Conservation (phyloP, 2,329 filamentous ascomycete genomes). For the Ascosphaera acerosa region DNA sequence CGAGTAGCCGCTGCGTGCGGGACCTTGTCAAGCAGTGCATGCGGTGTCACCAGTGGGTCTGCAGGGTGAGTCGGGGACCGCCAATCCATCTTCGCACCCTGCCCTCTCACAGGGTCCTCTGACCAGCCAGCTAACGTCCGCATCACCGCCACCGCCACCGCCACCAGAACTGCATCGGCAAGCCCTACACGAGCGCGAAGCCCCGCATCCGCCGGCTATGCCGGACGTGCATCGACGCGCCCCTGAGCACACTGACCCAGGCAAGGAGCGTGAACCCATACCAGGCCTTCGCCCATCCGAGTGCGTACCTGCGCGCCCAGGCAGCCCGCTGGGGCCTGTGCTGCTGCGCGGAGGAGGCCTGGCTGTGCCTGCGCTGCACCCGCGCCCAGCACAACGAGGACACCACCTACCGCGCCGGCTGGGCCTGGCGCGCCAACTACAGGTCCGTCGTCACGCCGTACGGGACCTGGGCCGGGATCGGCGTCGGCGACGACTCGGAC, state of each 20-base stretch:
- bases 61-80: slow-evolving; percentile 33
- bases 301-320: slow-evolving; percentile 19
- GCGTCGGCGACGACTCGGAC: too few species aligned
- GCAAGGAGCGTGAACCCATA: slow-evolving; percentile 10
- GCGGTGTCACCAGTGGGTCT: slow-evolving; percentile 50
- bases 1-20: slow-evolving; percentile 43
- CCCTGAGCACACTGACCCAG: slow-evolving; percentile 23
- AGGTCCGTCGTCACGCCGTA: slow-evolving; percentile 49
- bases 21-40: slow-evolving; percentile 72
- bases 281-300: slow-evolving; percentile 2
- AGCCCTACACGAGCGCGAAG: slow-evolving; percentile 42
- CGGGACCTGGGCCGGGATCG: slow-evolving; percentile 45
- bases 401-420: slow-evolving; percentile 39
- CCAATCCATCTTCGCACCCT: too few species aligned
- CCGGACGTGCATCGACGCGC: slow-evolving; percentile 43
- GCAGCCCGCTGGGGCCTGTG: slow-evolving; percentile 31
- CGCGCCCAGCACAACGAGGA: slow-evolving; percentile 35
- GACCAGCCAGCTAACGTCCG: too few species aligned
- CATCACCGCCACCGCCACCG: too few species aligned
- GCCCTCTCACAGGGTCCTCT: too few species aligned
- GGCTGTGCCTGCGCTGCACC: slow-evolving; percentile 70
- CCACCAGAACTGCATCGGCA: slow-evolving; percentile 72
- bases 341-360: slow-evolving; percentile 34
- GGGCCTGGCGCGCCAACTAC: slow-evolving; percentile 76
- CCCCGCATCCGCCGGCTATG: slow-evolving; percentile 65